Conservation (phyloP, 1,284 basidiomycete species). For the Cryptococcus floricola region DNA sequence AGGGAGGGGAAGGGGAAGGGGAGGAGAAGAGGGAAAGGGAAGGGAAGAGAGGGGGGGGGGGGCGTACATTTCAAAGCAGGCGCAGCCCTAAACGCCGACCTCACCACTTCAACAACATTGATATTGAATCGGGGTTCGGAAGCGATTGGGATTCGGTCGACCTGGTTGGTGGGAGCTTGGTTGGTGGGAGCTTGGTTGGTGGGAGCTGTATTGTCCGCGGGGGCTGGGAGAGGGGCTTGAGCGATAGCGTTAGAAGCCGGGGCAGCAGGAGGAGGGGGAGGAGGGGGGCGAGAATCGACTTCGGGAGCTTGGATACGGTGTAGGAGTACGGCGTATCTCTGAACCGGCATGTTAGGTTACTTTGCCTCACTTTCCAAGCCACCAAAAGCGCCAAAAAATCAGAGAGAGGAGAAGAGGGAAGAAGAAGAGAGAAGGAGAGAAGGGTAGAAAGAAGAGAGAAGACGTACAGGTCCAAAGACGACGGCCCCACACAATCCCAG, state of each 20-base stretch:
- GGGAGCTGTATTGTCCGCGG: conserved; percentile 11
- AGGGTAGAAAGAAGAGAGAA: background rate
- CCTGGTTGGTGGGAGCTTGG: background rate
- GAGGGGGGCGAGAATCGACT: conserved; percentile 50
- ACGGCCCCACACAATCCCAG: conserved; percentile 52
- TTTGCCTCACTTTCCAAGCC: background rate
- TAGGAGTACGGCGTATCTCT: conserved; percentile 79
- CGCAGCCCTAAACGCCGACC: background rate
- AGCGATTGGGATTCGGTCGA: background rate
- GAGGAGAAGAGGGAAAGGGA: background rate
- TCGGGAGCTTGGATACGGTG: conserved; percentile 79
- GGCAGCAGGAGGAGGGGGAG: conserved; percentile 15
- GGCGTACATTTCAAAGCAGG: conserved; percentile 53
- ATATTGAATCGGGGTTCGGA: no score
- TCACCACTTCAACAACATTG: background rate
- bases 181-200: background rate
- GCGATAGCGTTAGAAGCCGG: conserved; percentile 19
- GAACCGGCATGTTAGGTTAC: background rate
- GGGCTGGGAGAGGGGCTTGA: conserved; percentile 16
- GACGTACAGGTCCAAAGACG: conserved; percentile 47
- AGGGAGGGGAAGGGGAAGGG: background rate
- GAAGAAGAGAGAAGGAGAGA: background rate
- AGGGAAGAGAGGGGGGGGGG: conserved; percentile 25
- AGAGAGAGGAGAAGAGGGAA: no score
- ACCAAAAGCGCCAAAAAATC: no score